Base-by-base conservation (phyloP, 495 filamentous ascomycete genomes). In the Talaromyces nanjingensis region DNA sequence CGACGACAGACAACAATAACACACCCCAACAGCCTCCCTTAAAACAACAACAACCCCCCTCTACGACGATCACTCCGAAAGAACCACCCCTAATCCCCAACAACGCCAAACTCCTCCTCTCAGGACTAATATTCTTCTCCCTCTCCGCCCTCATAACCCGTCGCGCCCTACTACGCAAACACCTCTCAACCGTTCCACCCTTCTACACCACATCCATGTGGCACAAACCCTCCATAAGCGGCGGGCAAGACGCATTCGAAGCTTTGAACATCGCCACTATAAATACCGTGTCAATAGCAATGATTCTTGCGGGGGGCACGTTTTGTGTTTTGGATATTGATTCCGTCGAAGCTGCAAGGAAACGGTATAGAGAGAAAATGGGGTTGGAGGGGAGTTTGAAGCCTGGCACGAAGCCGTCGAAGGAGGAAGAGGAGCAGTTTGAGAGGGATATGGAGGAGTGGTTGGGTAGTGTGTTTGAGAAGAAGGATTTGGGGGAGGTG, bases 211-310 rank as follows among this genome's bases (percentile, higher is more conserved):
- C 76, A 49, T 86, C 83, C 70, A 22, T 69, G 6, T 78, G 72
- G 68, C 71, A 74, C 70, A 70, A 74, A 22, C 74, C 76, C 1
- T 71, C 76, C 29, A 74, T 76, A 6, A 86, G 83, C 66, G 83
- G 88, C 55, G 76, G 81, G 1, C 65, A 84, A 31, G 85, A 93
- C 22, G 92, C 92, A 0, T 70, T 91, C 52, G 87, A 93, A 72
- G 92, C 92, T 5, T 76, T 97, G 11, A 87, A 85, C 59, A 72
- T 96, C n/a, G 92, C 92, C 0, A 94, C 91, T 0, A 77, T 96
- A 63, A 93, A 94, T 67, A 87, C 91, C 4, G 25, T 87, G 25
- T 87, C 85, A 63, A 83, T 91, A 47, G 81, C 77, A 11, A 86
- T 94, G 73, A 86, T 91, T 83, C 69, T 74, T 14, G 77, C 77